A percentile compares a stretch with the other conserved stretches of the same genome.
Evolutionary conservation across 176 grass and related monocot species (phyloP).

Genomic region (Dendrocalamus sinicus): DNA sequence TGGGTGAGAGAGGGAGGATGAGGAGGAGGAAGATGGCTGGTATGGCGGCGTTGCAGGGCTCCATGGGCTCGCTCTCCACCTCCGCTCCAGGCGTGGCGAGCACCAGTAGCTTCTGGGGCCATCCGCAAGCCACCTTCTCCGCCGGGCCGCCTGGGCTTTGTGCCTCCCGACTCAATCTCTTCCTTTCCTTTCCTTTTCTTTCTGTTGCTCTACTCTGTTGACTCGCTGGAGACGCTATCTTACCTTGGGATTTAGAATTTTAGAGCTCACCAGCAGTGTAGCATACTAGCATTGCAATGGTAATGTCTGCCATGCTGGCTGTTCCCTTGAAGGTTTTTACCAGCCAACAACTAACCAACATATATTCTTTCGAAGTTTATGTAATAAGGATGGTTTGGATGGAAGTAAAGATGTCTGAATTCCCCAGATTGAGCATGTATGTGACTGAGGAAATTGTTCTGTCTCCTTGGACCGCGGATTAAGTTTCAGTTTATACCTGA

Average conservation of each 20-base stretch:
- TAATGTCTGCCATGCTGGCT: background rate
- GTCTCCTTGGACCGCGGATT: background rate
- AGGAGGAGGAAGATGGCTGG: conserved; percentile 49
- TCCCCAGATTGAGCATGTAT: background rate
- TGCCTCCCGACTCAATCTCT: background rate
- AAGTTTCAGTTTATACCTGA: background rate
- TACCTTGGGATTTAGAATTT: background rate
- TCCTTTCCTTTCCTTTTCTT: background rate
- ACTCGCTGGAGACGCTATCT: background rate
- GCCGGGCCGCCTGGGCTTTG: conserved; percentile 39
- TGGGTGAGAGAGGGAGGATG: background rate
- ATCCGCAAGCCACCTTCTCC: conserved; percentile 44
- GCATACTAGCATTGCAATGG: background rate
- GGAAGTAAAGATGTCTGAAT: background rate
- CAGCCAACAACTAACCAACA: background rate
- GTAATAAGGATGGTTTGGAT: background rate
- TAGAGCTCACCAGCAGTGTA: background rate
- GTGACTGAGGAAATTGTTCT: background rate
- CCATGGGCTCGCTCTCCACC: conserved; percentile 53
- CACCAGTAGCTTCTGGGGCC: conserved; percentile 53
- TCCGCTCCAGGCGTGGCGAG: conserved; percentile 27
- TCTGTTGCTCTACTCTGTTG: background rate
- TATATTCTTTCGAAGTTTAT: background rate
- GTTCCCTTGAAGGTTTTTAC: background rate
- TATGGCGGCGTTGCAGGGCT: conserved; percentile 55